Percentiles rank a stretch among this genome's conserved stretches.
These are phyloP conservation scores for Podospora pseudocomata DNA, from an alignment of 495 filamentous ascomycete species.

Conservation along the genomic window DNA sequence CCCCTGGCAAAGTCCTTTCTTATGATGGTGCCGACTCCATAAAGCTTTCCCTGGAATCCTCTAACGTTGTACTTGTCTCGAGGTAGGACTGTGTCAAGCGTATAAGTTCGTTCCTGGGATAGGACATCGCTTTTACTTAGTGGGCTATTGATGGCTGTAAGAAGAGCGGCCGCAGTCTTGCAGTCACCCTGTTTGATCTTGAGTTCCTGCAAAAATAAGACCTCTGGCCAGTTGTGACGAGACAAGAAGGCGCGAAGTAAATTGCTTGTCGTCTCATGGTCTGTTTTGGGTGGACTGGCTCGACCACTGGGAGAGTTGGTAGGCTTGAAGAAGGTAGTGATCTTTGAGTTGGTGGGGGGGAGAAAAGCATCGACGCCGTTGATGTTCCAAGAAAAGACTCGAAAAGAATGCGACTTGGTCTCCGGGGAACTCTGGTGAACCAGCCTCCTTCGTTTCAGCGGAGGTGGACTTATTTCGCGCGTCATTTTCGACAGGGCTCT, in stretches of 20 bases:
- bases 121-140: slow-evolving; percentile 24
- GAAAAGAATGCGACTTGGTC: slow-evolving; percentile 13
- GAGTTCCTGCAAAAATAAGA: slow-evolving; percentile 52
- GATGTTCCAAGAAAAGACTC: slow-evolving; percentile 50
- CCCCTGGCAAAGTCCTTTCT: slow-evolving; percentile 38
- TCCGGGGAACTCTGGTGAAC: neutral
- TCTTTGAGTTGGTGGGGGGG: slow-evolving; percentile 25
- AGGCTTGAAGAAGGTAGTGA: slow-evolving; percentile 43
- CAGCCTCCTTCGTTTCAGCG: slow-evolving; percentile 20
- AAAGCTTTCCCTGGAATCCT: slow-evolving; percentile 46
- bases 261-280: neutral
- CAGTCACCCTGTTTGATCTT: slow-evolving; percentile 43
- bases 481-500: neutral
- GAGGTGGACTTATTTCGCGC: slow-evolving; percentile 23
- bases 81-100: slow-evolving; percentile 42
- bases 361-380: slow-evolving; percentile 49
- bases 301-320: slow-evolving; percentile 25
- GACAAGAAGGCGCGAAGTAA: slow-evolving; percentile 42
- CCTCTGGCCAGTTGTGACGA: slow-evolving; percentile 45
- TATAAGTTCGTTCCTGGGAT: slow-evolving; percentile 35
- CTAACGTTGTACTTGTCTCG: slow-evolving; percentile 46
- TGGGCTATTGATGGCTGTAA: slow-evolving; percentile 30
- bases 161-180: slow-evolving; percentile 26
- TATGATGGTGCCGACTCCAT: slow-evolving; percentile 50
- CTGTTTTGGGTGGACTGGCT: slow-evolving; percentile 5